Evolutionary conservation across 202 grass and related monocot species (phyloP).

Genomic region (Carex arenaria): DNA sequence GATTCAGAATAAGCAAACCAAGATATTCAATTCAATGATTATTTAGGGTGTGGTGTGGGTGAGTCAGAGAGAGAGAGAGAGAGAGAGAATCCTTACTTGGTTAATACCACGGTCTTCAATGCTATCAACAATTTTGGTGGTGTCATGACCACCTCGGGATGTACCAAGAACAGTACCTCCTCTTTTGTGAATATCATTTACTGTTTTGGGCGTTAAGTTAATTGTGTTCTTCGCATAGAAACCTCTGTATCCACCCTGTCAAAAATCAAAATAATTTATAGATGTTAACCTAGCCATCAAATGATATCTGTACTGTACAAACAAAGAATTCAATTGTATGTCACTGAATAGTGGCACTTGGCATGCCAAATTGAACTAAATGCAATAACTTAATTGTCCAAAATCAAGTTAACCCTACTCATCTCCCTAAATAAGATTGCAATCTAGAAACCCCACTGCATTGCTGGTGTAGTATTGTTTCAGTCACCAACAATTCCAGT

Average conservation of each 20-base stretch:
- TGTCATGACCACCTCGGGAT: conserved; percentile 92
- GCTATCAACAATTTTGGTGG: conserved; percentile 81
- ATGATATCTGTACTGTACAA: not conserved
- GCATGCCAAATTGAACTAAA: not conserved
- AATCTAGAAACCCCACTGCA: not conserved
- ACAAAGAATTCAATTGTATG: not conserved
- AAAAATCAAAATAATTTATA: not conserved
- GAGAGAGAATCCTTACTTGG: conserved; percentile 35
- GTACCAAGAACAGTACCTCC: conserved; percentile 88
- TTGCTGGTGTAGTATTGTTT: not conserved
- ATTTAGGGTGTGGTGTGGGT: not conserved
- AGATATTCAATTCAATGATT: not conserved
- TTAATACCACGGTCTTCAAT: conserved; percentile 93
- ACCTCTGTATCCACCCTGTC: conserved; percentile 92
- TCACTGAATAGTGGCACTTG: not conserved
- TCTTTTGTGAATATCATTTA: conserved; percentile 97
- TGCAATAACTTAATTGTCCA: not conserved
- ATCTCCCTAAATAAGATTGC: not conserved
- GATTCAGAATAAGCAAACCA: conserved; percentile 8
- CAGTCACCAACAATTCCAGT: not conserved
- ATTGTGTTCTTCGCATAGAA: conserved; percentile 92
- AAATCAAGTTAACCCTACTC: not conserved
- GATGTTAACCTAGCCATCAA: conserved; percentile 1
- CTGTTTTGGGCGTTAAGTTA: conserved; percentile 56
- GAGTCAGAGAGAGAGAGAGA: not conserved